Base-by-base conservation (phyloP, 1,284 basidiomycete species). In the Naganishia sp. region DNA sequence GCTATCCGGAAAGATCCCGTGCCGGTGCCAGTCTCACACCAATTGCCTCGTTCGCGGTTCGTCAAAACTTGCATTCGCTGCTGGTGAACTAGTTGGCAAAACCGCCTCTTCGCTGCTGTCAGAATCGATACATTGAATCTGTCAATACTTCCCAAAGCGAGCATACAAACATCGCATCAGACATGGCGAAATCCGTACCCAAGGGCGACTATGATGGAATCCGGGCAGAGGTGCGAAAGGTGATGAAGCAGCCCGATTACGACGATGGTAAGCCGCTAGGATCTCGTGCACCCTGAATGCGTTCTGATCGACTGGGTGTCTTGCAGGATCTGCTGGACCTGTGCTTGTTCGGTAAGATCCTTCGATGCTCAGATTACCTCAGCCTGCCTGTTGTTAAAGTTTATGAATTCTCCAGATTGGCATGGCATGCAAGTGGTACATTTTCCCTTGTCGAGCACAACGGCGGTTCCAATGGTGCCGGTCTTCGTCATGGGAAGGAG, bases 371-470 rank as follows among this genome's bases (percentile, higher is more conserved):
- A 2, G 23, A n/a, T 15, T 28, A 28, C 18, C 23, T 17, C 41
- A 49, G 5, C 28, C 28, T 28, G 28, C 28, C 31, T 57, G 25
- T 32, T 43, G 6, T n/a, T 35, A 45, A 56, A 5, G 17, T 7
- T 25, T 7, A 35, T 28, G 28, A 46, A 39, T 15, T 32, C 28
- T 23, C n/a, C 52, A 78, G 83, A 69, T 77, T 84, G 43, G 83
- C 83, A 58, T 84, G 84, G 83, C 83, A 84, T 75, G 79, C 82
- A 13, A 78, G 76, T 42, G 83, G 83, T 23, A 83, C 82, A 39
- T 78, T 77, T 71, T 72, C 72, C 63, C 67, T 72, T 53, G 75
- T 77, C 21, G 74, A 73, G 77, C 76, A 82, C 67, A 83, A 82
- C 46, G 83, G 83, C 28, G 83, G 83, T 47, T 82, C 80, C 45